Base-by-base conservation (phyloP, 2,329 filamentous ascomycete species). In the Tolypocladium nubicola region DNA sequence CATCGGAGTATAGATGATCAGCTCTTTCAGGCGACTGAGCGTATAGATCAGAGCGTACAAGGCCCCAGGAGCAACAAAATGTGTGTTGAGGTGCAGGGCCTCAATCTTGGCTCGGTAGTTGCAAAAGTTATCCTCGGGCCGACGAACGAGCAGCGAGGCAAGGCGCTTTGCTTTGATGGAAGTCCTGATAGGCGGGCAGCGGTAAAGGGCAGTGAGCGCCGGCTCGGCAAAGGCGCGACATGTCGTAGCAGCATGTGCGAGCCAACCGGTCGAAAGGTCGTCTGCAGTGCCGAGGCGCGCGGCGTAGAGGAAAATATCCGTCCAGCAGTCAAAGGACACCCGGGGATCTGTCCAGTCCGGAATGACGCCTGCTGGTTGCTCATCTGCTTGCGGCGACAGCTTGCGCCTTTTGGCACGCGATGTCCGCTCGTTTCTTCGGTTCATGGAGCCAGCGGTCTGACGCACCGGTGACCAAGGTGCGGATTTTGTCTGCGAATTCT, bases 71-170 rank as follows among this genome's bases (percentile, higher is more conserved):
- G 80, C 63, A 69, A 80, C 79, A 7, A 86, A 82, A 63, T 92
- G 80, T 13, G 87, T 84, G 65, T 94, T 86, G 53, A 95, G 75
- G 58, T 84, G 81, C 26, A 96, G 72, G 9, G 80, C 77, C 65
- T 86, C 82, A 54, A 94, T 79, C 73, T 91, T 95, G 62, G 78
- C 78, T 45, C 81, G 77, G 68, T 93, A 93, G 60, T 88, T 85
- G 60, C 82, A 79, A 2, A 70, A 68, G 1, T 81, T 79, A 2
- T 72, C 68, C 5, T 74, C 70, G 16, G 74, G 75, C 23, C 81
- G 75, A 19, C 75, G 71, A n/a, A 80, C 77, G 10, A 94, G 76
- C 40, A 86, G 72, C 33, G 75, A 65, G 40, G 73, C 70, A 3
- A 82, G 71, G n/a, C 71, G 70, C 61, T 73, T 74, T 45, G 74